These are phyloP conservation scores for Pleurotus platypus DNA, from an alignment of 768 basidiomycete species.

Conservation along the genomic window DNA sequence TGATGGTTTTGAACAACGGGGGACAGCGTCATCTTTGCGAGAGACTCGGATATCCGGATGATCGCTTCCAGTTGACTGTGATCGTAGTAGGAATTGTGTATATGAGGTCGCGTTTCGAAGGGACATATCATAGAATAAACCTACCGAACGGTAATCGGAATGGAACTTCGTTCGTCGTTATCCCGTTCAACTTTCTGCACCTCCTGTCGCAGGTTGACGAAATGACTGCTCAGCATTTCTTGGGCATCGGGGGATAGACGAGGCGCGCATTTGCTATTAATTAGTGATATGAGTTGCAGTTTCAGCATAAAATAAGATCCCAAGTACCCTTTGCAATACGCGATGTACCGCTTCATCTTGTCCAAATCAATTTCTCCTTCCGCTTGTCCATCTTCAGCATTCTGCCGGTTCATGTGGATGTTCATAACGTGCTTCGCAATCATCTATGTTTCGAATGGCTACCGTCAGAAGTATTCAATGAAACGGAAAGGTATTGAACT, in stretches of 20 bases:
- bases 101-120: neutral
- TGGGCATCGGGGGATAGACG: conserved; percentile 90
- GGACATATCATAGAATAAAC: conserved; percentile 19
- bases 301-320: conserved; percentile 13
- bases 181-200: conserved; percentile 95
- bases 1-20: conserved; percentile 87
- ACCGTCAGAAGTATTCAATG: neutral
- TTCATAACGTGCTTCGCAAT: conserved; percentile 99
- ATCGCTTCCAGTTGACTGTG: conserved; percentile 92
- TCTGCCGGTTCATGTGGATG: conserved; percentile 90
- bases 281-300: neutral
- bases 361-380: conserved; percentile 92
- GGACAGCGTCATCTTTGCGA: conserved; percentile 91
- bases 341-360: conserved; percentile 97
- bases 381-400: conserved; percentile 57
- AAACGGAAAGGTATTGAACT: conserved; percentile 15
- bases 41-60: conserved; percentile 95
- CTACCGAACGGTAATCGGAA: conserved; percentile 95
- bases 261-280: conserved; percentile 87
- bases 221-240: conserved; percentile 95
- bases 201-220: conserved; percentile 88
- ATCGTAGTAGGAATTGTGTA: conserved; percentile 5
- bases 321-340: conserved; percentile 87
- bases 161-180: conserved; percentile 96
- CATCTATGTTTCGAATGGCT: conserved; percentile 42